These are phyloP conservation scores for Xylaria multiplex DNA, from an alignment of 2,329 filamentous ascomycete species.

Conservation along the genomic window DNA sequence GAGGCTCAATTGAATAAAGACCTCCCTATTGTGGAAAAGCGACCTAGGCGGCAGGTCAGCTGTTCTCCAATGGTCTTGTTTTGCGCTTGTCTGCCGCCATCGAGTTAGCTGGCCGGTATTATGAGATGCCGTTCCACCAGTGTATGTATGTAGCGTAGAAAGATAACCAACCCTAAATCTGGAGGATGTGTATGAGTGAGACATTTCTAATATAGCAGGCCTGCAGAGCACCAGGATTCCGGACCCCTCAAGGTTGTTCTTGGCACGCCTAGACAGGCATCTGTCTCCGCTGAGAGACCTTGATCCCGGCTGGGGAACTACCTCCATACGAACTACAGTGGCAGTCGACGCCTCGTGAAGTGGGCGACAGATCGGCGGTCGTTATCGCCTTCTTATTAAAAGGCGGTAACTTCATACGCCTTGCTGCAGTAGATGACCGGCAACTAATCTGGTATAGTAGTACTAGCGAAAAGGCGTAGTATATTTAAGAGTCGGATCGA, in stretches of 20 bases:
- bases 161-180: constrained; percentile 21
- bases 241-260: constrained; percentile 30
- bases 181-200: constrained; percentile 1
- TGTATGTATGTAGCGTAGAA: neutral
- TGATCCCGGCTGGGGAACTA: constrained; percentile 9
- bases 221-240: constrained; percentile 17
- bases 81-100: constrained; percentile 17
- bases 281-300: constrained; percentile 20
- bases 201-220: constrained; percentile 13
- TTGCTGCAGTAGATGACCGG: neutral
- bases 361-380: constrained; percentile 16
- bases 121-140: neutral
- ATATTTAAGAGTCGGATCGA: neutral
- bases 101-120: neutral
- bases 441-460: neutral
- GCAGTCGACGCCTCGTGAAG: constrained; percentile 21
- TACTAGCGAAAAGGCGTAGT: constrained; percentile 9
- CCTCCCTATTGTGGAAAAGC: constrained; percentile 33
- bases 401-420: constrained; percentile 3
- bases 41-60: constrained; percentile 23
- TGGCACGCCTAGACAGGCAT: constrained; percentile 30
- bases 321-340: neutral
- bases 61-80: constrained; percentile 2
- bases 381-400: neutral
- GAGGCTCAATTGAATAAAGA: constrained; percentile 20